Conservation (phyloP, 2,329 filamentous ascomycete species). For the Trichoderma oligosporum region DNA sequence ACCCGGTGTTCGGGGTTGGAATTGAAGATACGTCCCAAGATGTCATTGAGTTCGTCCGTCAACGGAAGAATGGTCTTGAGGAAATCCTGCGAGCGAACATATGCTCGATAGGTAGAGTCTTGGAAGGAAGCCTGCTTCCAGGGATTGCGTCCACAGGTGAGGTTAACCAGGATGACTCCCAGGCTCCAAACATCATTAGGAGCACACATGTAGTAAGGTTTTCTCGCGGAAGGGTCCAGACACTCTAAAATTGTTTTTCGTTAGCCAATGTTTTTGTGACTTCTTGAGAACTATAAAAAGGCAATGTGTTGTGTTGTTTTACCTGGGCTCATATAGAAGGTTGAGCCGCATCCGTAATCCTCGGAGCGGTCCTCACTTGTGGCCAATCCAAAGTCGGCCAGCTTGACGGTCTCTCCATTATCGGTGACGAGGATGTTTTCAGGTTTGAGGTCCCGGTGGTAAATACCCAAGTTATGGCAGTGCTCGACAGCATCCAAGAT, state of each 20-base stretch:
- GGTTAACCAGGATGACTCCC: constrained; percentile 95
- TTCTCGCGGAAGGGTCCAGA: constrained; percentile 69
- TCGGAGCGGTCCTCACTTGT: constrained; percentile 79
- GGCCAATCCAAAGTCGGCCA: constrained; percentile 95
- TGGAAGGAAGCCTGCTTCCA: constrained; percentile 96
- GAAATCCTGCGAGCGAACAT: constrained; percentile 79
- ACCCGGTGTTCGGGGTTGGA: constrained; percentile 79
- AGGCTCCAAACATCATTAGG: constrained; percentile 98
- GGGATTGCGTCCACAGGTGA: constrained; percentile 95
- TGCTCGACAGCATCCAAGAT: constrained; percentile 94
- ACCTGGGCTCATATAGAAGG: constrained; percentile 99
- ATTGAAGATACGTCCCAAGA: constrained; percentile 84
- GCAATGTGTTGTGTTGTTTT: constrained; percentile 36
- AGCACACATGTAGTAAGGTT: constrained; percentile 80
- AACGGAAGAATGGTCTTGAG: constrained; percentile 89
- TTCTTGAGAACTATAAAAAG: too few species aligned
- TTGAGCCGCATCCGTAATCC: constrained; percentile 96
- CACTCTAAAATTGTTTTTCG: constrained; percentile 63
- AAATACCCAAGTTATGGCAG: constrained; percentile 90
- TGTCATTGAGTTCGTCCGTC: constrained; percentile 82
- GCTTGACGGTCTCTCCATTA: constrained; percentile 82
- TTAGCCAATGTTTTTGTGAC: not conserved
- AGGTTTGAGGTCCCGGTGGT: constrained; percentile 95
- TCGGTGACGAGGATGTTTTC: constrained; percentile 96
- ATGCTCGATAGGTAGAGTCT: constrained; percentile 93